Evolutionary conservation across 352 stramenopile species (phyloP).

Genomic region (Blastocystis sp.): DNA sequence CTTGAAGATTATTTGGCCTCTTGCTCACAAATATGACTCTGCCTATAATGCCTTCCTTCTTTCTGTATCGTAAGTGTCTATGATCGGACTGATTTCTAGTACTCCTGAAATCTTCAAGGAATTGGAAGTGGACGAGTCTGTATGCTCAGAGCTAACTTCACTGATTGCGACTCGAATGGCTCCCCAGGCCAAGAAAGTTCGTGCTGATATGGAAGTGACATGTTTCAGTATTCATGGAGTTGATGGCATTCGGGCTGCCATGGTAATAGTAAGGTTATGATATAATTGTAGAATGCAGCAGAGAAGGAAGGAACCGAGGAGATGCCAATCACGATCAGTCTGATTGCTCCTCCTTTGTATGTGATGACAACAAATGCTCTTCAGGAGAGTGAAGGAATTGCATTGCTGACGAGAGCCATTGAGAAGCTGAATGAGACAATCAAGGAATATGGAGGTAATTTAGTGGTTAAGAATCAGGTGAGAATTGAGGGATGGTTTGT

Average conservation of each 20-base stretch:
- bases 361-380: constrained; percentile 95
- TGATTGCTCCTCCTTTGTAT: constrained; percentile 97
- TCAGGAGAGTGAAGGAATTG: constrained; percentile 92
- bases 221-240: constrained; percentile 99
- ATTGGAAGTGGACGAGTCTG: constrained; percentile 77
- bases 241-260: constrained; percentile 89
- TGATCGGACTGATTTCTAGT: constrained; percentile 61
- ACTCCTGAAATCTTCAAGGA: constrained; percentile 77
- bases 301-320: constrained; percentile 78
- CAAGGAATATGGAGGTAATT: constrained; percentile 84
- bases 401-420: constrained; percentile 88
- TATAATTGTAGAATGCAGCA: constrained; percentile 66
- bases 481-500: background rate
- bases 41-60: constrained; percentile 98
- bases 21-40: constrained; percentile 97
- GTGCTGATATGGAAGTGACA: constrained; percentile 96
- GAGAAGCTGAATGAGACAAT: constrained; percentile 86
- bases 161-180: constrained; percentile 92
- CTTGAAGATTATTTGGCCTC: constrained; percentile 87
- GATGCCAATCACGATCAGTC: constrained; percentile 90
- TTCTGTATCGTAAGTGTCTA: constrained; percentile 69
- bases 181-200: constrained; percentile 97
- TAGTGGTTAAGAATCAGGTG: constrained; percentile 67
- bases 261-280: constrained; percentile 69
- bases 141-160: constrained; percentile 80